phyloP scores from a whole-genome alignment of 1,284 basidiomycete genomes.

The Microbotryum lychnidis-dioicae region DNA sequence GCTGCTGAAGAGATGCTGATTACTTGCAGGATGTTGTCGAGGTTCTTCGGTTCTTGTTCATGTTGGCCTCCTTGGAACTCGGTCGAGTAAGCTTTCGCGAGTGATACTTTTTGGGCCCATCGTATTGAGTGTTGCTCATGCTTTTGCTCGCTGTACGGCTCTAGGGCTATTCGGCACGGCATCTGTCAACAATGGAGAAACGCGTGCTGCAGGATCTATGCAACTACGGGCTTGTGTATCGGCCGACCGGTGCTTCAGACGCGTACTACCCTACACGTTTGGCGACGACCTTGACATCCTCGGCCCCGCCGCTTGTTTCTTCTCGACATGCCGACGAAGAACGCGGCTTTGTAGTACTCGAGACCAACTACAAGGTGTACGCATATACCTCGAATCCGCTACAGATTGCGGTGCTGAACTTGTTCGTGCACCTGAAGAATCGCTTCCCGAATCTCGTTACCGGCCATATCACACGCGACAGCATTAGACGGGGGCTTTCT shows the following conservation, averaged over 20 bases:
- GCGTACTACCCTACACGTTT: conserved; percentile 91
- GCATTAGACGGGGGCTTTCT: conserved; percentile 83
- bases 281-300: conserved; percentile 79
- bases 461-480: conserved; percentile 86
- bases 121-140: too few relatives aligned
- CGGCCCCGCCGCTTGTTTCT: conserved; percentile 54
- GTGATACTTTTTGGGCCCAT: too few relatives aligned
- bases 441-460: conserved; percentile 94
- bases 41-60: conserved; percentile 88
- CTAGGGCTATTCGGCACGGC: conserved; percentile 81
- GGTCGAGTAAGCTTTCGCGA: conserved; percentile 54
- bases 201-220: conserved; percentile 85
- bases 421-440: conserved; percentile 86
- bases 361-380: conserved; percentile 97
- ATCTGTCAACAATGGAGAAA: conserved; percentile 67
- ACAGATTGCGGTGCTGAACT: conserved; percentile 89
- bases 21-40: conserved; percentile 66
- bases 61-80: conserved; percentile 87
- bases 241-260: conserved; percentile 50
- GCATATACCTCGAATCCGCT: conserved; percentile 96
- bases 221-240: conserved; percentile 90
- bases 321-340: conserved; percentile 52
- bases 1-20: neutral
- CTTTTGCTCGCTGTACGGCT: neutral
- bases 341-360: conserved; percentile 82